Evolutionary conservation across 345 rosid genomes (phyloP), one percentile per base, ranked within the genome.

Genomic region (Eucalyptus sp.): DNA sequence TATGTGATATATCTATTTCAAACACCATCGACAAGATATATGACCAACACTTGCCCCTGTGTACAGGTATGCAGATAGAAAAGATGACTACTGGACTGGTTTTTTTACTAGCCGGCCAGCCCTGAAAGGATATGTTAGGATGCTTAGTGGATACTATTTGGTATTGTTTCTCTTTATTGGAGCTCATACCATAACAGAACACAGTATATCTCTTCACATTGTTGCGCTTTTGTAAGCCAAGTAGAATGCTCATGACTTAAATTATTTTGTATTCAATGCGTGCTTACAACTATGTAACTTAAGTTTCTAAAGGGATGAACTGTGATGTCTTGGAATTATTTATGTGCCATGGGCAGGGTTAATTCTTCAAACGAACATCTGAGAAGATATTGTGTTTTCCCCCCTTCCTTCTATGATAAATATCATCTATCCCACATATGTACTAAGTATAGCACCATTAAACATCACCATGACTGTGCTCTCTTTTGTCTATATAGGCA

Each of bases 81-180:
- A 9, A 60, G 80, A 92, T 90, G 95, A 96, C 50, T 97, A 97
- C 85, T 97, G 98, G 98, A 97, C 99, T 50, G 99, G 99, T 83
- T 97, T 80, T 92, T 97, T 97, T 91, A 94, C 96, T 43, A 95
- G 98, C 90, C 96, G 98, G 54, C 98, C 99, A 49, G 95, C 94
- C 87, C 91, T 97, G 87, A 97, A 97, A 92, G 87, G 95, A 91
- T 95, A 92, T 89, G 92, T 93, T 68, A 93, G 99, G 89, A 89
- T 90, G 93, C 95, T 97, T 64, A 95, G 99, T 84, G 99, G 99
- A 87, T 97, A 95, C 89, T 96, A 96, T 93, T 86, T 97, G 98
- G 99, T 97, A 95, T 92, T 71, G 44, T 33, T 71, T 71, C 4
- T 33, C 44, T 71, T 33, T 71, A 33, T 5, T 68, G 24, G 25